These are phyloP conservation scores for Haplosporangium gracile DNA, from an alignment of 192 early-diverging fungal species.

Conservation along the genomic window DNA sequence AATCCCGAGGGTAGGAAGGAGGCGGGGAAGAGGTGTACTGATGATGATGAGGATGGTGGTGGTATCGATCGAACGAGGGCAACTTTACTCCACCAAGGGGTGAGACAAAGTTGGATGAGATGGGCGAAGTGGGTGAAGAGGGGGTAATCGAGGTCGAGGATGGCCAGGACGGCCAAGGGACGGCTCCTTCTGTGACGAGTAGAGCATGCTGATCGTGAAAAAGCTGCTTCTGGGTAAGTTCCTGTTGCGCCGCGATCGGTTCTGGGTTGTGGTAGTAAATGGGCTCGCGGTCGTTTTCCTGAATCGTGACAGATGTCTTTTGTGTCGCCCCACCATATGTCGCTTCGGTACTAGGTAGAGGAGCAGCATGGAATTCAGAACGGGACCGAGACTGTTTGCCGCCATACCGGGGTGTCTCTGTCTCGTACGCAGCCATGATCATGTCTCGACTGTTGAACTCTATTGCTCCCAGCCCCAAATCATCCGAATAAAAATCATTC, in stretches of 20 bases:
- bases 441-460: constrained; percentile 16
- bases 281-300: constrained; percentile 19
- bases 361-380: neutral
- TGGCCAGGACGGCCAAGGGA: constrained; percentile 44
- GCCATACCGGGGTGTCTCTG: neutral
- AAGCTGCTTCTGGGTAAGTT: neutral
- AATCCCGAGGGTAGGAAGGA: neutral
- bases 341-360: neutral
- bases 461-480: neutral
- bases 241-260: neutral
- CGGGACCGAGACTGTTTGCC: constrained; percentile 12
- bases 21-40: neutral
- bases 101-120: neutral
- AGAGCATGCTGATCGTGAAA: constrained; percentile 12
- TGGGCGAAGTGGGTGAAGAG: neutral
- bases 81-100: neutral
- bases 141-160: constrained; percentile 7
- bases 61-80: neutral
- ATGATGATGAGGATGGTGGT: neutral
- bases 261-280: constrained; percentile 27
- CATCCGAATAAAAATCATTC: constrained; percentile 14
- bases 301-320: constrained; percentile 19
- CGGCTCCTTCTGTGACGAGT: constrained; percentile 21
- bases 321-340: neutral
- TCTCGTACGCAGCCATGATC: neutral